Base-by-base conservation (phyloP, 1,139 yeast genomes). In the Yamadazyma sp. region DNA sequence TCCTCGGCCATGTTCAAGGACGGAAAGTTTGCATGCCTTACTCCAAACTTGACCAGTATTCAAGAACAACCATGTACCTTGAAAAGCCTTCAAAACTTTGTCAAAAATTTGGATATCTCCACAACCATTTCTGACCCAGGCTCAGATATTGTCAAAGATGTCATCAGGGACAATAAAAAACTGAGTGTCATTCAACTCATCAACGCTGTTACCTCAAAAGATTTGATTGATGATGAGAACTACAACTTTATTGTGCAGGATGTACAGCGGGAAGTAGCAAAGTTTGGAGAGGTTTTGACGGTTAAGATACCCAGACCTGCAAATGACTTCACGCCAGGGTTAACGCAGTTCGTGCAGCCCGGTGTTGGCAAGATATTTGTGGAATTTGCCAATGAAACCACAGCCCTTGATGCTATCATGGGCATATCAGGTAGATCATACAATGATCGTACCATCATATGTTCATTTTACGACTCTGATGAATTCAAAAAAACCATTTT, bases 351-450 rank as follows among this genome's bases (percentile, higher is more conserved):
- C 50, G 53, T 64, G 14, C 67, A 69, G 28, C 76, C 80, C 1
- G 88, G 87, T 3, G 74, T 83, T 29, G 96, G 96, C 0, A 82
- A 78, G 48, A 71, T 86, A 0, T 88, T 71, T 55, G 77, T 86
- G 28, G 81, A 83, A 57, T 88, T 83, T 58, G 72, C 67, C 2
- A 66, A 68, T 13, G 63, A 67, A 4, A 73, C 72, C 2, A 61
- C 64, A 6, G 86, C 95, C 3, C 59, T 67, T 20, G 59, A 63
- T 16, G 94, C 94, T 1, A 69, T 82, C 35, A 57, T 72, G 53
- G 76, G 72, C n/a, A 52, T 87, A 17, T 79, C 86, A 4, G 96
- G 96, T 1, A 62, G 83, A 34, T 64, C 63, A 45, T 89, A 82
- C 54, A 76, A 81, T 47, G 92, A 81, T 37, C 70, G 96, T 37